Evolutionary conservation across 176 grass and related monocot species (phyloP).

Genomic region (Eremochloa ophiuroides): DNA sequence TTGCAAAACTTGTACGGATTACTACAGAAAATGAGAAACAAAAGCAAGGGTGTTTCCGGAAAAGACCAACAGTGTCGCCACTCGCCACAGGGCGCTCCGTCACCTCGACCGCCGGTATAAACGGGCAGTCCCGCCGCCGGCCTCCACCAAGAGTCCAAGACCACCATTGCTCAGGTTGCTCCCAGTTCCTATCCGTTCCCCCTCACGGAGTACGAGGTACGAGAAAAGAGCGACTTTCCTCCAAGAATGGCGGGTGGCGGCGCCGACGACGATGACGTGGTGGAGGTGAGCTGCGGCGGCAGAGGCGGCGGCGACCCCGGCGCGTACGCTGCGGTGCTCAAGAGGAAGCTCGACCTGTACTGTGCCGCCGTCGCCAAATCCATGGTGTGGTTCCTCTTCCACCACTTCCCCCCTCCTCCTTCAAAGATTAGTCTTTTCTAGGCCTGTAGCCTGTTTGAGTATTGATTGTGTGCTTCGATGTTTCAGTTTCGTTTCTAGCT

Average conservation of each 20-base stretch:
- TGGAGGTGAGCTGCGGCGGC: conserved; percentile 35
- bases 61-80: neutral
- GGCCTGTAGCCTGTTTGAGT: neutral
- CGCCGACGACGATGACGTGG: conserved; percentile 35
- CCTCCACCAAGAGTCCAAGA: neutral
- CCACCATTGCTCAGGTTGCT: neutral
- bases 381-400: conserved; percentile 40
- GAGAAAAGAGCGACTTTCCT: neutral
- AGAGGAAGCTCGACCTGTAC: conserved; percentile 76
- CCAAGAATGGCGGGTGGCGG: conserved; percentile 20
- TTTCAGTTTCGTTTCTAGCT: neutral
- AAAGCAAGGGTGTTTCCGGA: neutral
- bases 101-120: conserved; percentile 16
- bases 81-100: neutral
- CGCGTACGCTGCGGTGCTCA: conserved; percentile 53
- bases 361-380: conserved; percentile 80
- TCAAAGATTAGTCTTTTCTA: neutral
- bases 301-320: conserved; percentile 32
- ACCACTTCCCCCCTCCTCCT: neutral
- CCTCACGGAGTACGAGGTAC: neutral
- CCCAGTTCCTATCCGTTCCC: neutral
- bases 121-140: neutral
- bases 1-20: no score
- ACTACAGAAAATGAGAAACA: neutral
- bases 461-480: neutral